Conservation (phyloP, 2,329 filamentous ascomycete genomes). For the Monosporascus sp. region DNA sequence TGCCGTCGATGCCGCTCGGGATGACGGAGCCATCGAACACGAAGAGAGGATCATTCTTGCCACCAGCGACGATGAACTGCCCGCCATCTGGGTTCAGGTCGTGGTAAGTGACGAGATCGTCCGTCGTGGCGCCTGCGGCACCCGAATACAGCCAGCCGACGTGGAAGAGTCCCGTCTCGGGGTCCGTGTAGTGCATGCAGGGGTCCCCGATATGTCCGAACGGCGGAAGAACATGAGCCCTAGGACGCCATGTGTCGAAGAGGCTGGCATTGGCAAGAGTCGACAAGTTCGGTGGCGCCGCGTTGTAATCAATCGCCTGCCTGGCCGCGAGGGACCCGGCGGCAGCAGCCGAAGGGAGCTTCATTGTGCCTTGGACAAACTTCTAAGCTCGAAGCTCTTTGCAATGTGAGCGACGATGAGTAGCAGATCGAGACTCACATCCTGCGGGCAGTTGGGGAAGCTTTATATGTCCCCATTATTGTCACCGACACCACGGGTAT, state of each 20-base stretch:
- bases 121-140: slow-evolving; percentile 33
- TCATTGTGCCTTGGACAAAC: slow-evolving; percentile 7
- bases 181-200: slow-evolving; percentile 41
- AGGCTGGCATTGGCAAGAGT: slow-evolving; percentile 31
- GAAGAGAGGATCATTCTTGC: slow-evolving; percentile 33
- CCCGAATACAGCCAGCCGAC: slow-evolving; percentile 36
- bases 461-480: neutral
- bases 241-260: slow-evolving; percentile 28
- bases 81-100: slow-evolving; percentile 35
- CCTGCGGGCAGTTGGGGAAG: neutral
- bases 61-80: slow-evolving; percentile 24
- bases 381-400: neutral
- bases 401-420: neutral
- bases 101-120: slow-evolving; percentile 33
- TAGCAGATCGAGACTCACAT: neutral
- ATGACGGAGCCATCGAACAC: slow-evolving; percentile 42
- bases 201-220: slow-evolving; percentile 37
- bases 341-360: slow-evolving; percentile 10
- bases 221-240: slow-evolving; percentile 34
- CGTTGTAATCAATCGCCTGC: slow-evolving; percentile 28
- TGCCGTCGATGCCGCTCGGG: slow-evolving; percentile 36
- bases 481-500: no score
- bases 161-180: slow-evolving; percentile 37
- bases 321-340: slow-evolving; percentile 8
- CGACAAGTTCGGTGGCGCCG: slow-evolving; percentile 32